Conservation (phyloP, 352 stramenopile genomes). For the Phytophthora litchii region DNA sequence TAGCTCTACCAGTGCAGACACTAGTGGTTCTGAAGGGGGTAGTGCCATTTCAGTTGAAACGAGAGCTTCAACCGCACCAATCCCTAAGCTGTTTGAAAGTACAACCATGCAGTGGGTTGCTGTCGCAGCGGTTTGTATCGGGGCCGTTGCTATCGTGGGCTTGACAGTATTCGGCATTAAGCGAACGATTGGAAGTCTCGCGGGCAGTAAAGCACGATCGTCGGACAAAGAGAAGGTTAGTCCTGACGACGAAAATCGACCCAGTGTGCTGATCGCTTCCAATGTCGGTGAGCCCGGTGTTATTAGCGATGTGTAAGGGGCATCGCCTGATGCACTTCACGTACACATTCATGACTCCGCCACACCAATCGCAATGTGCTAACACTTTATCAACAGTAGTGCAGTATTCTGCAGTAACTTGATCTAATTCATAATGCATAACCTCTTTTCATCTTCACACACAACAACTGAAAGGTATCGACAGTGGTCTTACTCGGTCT, state of each 20-base stretch:
- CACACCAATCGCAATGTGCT: neutral
- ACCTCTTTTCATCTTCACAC: constrained; percentile 1
- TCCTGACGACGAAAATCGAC: constrained; percentile 10
- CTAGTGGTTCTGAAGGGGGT: neutral
- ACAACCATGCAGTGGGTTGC: neutral
- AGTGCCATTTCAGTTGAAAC: constrained; percentile 7
- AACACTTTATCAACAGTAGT: neutral
- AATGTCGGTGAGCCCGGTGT: constrained; percentile 22
- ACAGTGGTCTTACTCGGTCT: too few species aligned
- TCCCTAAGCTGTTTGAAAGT: neutral
- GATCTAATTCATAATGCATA: constrained; percentile 10
- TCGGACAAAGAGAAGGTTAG: constrained; percentile 12
- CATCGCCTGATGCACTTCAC: neutral
- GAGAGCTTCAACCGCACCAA: neutral
- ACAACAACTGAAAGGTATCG: too few species aligned
- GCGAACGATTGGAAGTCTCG: constrained; percentile 5
- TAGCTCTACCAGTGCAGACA: neutral
- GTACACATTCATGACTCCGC: neutral
- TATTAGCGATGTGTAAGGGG: constrained; percentile 23
- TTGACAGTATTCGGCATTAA: constrained; percentile 23
- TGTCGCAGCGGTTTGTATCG: constrained; percentile 15
- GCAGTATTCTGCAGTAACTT: too few species aligned
- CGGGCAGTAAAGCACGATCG: neutral
- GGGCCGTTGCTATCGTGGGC: constrained; percentile 6
- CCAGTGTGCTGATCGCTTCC: constrained; percentile 27